Evolutionary conservation across 2,329 filamentous ascomycete species (phyloP), one percentile per base, ranked within the genome.

Genomic region (Dryadomyces sulphureus): DNA sequence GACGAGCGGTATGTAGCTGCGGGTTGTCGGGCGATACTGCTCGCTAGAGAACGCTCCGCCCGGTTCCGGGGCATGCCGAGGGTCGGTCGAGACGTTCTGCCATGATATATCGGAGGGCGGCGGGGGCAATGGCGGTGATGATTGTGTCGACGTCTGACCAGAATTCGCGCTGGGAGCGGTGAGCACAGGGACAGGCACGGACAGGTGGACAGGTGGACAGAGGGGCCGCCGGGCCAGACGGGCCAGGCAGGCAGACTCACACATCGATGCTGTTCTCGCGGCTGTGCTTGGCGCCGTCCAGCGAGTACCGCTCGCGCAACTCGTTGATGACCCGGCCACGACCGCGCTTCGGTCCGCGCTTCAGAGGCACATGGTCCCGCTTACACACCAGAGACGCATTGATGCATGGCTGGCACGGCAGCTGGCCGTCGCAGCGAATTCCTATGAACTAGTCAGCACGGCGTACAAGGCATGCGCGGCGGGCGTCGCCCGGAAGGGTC

Each of bases 301-400:
- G 21, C 19, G 50, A 46, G 38, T 48, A 58, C 75, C 64, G 66
- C 59, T 60, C 45, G 59, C 76, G 66, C 20, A 81, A 62, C 60
- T 78, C 74, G 50, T 75, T 76, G 48, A 81, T 75, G 36, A 81
- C 74, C 52, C 77, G 73, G 30, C 76, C 76, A 49, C 73, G 69
- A 43, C 73, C 75, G 24, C 73, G 72, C 55, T 79, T 81, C 12
- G 76, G 76, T 2, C 76, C 76, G 53, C 78, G 73, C 59, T 78
- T 79, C 58, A 76, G 73, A 14, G 76, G 76, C 38, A 80, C 70
- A 54, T 77, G 74, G 54, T 79, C 77, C 57, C 77, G 75, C 52
- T 75, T 79, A 62, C 76, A 80, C n/a, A 63, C 68, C 49, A 80
- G 66, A 21, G 72, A 68, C 25, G 75, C 73, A 48, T 70, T 70